A percentile compares a stretch with the other conserved stretches of the same genome.
Evolutionary conservation across 257 asterid species (phyloP).

Genomic region (Fraxinus excelsior): DNA sequence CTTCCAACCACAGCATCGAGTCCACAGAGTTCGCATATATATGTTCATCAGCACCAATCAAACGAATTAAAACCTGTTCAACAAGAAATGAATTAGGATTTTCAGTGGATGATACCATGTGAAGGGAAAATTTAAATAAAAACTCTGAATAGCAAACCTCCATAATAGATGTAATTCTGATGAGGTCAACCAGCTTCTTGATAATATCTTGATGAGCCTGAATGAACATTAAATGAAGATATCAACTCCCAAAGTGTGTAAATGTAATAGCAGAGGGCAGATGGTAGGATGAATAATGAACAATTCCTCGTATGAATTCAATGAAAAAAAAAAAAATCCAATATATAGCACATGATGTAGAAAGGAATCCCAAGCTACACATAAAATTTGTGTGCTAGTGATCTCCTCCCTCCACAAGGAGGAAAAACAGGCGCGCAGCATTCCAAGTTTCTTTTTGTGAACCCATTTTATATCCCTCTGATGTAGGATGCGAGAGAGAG

Average conservation of each 20-base stretch:
- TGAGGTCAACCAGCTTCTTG: constrained; percentile 65
- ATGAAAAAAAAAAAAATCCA: neutral
- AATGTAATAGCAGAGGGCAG: constrained; percentile 3
- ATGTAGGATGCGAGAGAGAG: no score
- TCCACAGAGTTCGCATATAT: constrained; percentile 62
- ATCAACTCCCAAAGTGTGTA: constrained; percentile 25
- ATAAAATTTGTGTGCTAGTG: neutral
- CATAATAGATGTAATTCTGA: constrained; percentile 84
- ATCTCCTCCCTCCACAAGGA: neutral
- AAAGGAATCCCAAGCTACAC: constrained; percentile 8
- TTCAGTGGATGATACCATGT: constrained; percentile 15
- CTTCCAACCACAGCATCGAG: constrained; percentile 89
- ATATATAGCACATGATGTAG: constrained; percentile 13
- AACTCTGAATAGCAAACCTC: constrained; percentile 52
- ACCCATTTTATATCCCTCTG: neutral
- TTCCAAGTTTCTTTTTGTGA: neutral
- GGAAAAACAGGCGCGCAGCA: neutral
- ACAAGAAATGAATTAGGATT: constrained; percentile 29
- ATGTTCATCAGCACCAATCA: constrained; percentile 82
- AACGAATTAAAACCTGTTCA: constrained; percentile 79
- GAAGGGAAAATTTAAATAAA: constrained; percentile 6
- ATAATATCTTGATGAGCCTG: constrained; percentile 49
- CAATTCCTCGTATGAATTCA: constrained; percentile 19
- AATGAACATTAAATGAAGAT: constrained; percentile 19
- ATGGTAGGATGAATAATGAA: constrained; percentile 16